Conservation (phyloP, 2,329 filamentous ascomycete genomes). For the Lachnum nothofagi region DNA sequence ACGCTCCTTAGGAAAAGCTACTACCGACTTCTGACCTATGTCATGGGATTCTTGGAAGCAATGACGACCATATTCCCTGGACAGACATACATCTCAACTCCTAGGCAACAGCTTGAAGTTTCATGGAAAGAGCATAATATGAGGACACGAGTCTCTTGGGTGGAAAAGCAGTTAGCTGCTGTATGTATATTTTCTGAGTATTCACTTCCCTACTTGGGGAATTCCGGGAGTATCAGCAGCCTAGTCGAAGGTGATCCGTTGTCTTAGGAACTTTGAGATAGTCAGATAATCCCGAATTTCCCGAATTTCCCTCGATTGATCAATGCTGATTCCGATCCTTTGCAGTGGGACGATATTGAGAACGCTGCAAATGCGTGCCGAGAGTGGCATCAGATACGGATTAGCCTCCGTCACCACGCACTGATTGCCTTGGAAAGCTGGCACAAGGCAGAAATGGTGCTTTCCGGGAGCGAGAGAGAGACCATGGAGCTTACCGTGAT, state of each 20-base stretch:
- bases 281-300: too few species aligned
- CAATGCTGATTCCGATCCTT: too few species aligned
- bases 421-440: slow-evolving; percentile 15
- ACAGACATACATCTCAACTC: slow-evolving; percentile 13
- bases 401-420: slow-evolving; percentile 9
- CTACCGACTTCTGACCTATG: slow-evolving; percentile 17
- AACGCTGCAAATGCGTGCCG: slow-evolving; percentile 10
- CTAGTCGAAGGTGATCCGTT: too few species aligned
- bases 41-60: slow-evolving; percentile 19
- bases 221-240: too few species aligned
- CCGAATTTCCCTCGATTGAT: too few species aligned
- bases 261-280: too few species aligned
- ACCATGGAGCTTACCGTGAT: slow-evolving; percentile 17
- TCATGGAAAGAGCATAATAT: slow-evolving; percentile 17
- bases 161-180: slow-evolving; percentile 19
- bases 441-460: slow-evolving; percentile 14
- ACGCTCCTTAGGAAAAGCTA: slow-evolving; percentile 11
- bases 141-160: slow-evolving; percentile 16
- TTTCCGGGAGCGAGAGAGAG: slow-evolving; percentile 11
- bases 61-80: slow-evolving; percentile 16
- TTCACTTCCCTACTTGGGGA: too few species aligned
- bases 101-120: slow-evolving; percentile 11
- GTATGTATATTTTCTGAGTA: too few species aligned
- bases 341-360: slow-evolving; percentile 9
- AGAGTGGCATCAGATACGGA: slow-evolving; percentile 11